phyloP scores from a whole-genome alignment of 345 rosid genomes.

The Passiflora organensis region DNA sequence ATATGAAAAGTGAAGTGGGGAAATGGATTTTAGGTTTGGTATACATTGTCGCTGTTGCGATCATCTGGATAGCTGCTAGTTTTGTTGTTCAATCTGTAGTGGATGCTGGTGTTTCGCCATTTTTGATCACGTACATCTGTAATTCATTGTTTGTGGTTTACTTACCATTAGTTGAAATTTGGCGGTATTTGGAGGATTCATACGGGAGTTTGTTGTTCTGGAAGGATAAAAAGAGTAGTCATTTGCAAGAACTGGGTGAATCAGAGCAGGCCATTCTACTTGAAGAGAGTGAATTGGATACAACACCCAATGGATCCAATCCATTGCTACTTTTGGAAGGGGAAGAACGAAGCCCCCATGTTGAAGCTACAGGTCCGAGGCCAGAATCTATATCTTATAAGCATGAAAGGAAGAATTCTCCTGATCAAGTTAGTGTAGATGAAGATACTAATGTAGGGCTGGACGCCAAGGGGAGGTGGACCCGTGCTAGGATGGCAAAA shows the following conservation, averaged over 20 bases:
- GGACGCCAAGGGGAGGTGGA: constrained; percentile 88
- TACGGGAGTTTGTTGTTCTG: constrained; percentile 64
- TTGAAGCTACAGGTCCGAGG: constrained; percentile 21
- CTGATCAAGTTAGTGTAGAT: constrained; percentile 16
- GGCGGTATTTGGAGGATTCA: constrained; percentile 62
- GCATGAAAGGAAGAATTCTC: constrained; percentile 15
- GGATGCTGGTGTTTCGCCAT: constrained; percentile 87
- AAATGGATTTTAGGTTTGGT: constrained; percentile 72
- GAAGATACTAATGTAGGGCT: constrained; percentile 29
- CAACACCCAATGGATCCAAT: constrained; percentile 19
- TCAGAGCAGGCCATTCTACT: constrained; percentile 75
- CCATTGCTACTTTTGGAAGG: constrained; percentile 29
- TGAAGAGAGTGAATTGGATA: constrained; percentile 32
- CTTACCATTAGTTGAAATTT: constrained; percentile 70
- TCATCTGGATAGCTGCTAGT: constrained; percentile 93
- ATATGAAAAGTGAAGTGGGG: constrained; percentile 54
- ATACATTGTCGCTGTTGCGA: constrained; percentile 77
- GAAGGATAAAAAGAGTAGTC: constrained; percentile 39
- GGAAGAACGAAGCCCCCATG: constrained; percentile 29
- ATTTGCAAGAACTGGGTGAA: constrained; percentile 39
- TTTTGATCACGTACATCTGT: constrained; percentile 86
- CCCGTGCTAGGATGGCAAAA: constrained; percentile 69
- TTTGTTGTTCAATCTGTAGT: constrained; percentile 91
- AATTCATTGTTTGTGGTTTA: constrained; percentile 80
- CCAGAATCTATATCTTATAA: constrained; percentile 29